phyloP scores from a whole-genome alignment of 768 basidiomycete species.

The Pisolithus sp. region DNA sequence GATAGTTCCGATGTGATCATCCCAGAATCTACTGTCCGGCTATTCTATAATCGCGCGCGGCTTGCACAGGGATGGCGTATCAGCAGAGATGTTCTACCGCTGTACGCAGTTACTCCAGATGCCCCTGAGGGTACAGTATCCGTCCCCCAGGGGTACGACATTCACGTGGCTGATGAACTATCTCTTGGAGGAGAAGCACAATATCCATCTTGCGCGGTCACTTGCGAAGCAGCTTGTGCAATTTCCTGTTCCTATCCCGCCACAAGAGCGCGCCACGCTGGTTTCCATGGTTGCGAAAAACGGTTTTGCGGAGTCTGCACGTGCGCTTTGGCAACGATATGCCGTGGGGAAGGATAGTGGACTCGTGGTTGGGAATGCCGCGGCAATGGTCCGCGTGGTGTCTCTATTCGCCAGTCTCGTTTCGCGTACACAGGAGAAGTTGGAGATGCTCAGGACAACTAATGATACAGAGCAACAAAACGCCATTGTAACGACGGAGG shows the following conservation, averaged over 20 bases:
- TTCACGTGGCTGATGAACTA: conserved; percentile 50
- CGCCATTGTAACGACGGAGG: not conserved
- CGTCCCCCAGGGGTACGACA: conserved; percentile 41
- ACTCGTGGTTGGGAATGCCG: conserved; percentile 39
- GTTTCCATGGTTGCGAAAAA: conserved; percentile 39
- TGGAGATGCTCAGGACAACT: not conserved
- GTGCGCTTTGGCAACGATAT: conserved; percentile 54
- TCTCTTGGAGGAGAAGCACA: conserved; percentile 32
- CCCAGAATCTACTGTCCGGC: conserved; percentile 38
- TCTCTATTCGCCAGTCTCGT: conserved; percentile 32
- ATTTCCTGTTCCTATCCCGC: conserved; percentile 34
- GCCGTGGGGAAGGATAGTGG: conserved; percentile 35
- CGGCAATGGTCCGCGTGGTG: conserved; percentile 37
- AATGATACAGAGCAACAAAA: not conserved
- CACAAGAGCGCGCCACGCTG: conserved; percentile 41
- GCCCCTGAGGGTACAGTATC: conserved; percentile 34
- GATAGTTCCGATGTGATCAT: conserved; percentile 26
- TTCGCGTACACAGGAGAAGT: conserved; percentile 14
- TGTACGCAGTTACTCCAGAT: conserved; percentile 35
- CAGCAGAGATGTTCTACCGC: conserved; percentile 42
- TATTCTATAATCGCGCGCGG: conserved; percentile 40
- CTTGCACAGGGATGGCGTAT: conserved; percentile 20
- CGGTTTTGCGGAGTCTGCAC: conserved; percentile 44
- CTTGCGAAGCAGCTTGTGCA: conserved; percentile 47
- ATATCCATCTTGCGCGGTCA: conserved; percentile 40